Percentiles rank a stretch among this genome's conserved stretches.
Evolutionary conservation across 2,329 filamentous ascomycete genomes (phyloP).

Genomic region (Cladophialophora exuberans): DNA sequence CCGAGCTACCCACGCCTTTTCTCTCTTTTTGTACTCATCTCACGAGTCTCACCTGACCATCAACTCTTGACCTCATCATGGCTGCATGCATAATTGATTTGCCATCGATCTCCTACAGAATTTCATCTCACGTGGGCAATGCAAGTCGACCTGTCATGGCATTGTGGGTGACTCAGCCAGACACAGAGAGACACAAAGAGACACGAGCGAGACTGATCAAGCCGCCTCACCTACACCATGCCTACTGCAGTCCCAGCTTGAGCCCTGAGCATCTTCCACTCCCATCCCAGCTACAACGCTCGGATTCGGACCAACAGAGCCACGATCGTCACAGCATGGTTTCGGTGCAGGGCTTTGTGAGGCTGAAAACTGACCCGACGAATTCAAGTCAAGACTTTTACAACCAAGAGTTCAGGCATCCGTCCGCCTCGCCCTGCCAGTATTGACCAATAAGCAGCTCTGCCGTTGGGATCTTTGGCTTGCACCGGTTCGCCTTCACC

Average conservation of each 20-base stretch:
- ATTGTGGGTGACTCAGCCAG: too few relatives aligned
- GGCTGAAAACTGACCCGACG: background rate
- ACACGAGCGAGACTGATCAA: background rate
- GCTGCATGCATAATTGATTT: too few relatives aligned
- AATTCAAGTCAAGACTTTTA: background rate
- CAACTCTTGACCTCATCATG: too few relatives aligned
- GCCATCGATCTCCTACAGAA: too few relatives aligned
- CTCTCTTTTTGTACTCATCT: background rate
- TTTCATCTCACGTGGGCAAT: too few relatives aligned
- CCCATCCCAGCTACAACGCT: too few relatives aligned
- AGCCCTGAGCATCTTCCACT: too few relatives aligned
- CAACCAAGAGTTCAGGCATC: conserved; percentile 3
- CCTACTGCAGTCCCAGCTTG: too few relatives aligned
- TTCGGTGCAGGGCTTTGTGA: background rate
- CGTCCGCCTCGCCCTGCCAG: conserved; percentile 10
- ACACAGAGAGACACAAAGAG: too few relatives aligned
- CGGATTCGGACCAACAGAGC: background rate
- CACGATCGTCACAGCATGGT: background rate
- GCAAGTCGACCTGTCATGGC: too few relatives aligned
- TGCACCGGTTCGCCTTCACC: background rate
- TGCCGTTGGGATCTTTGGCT: background rate
- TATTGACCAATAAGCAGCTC: conserved; percentile 11
- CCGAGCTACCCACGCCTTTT: too few relatives aligned
- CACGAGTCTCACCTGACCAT: background rate
- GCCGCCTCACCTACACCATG: too few relatives aligned